Percentiles rank a stretch among this genome's conserved stretches.
These are phyloP conservation scores for Diospyros kaki DNA, from an alignment of 148 eudicot genomes.

Conservation along the genomic window DNA sequence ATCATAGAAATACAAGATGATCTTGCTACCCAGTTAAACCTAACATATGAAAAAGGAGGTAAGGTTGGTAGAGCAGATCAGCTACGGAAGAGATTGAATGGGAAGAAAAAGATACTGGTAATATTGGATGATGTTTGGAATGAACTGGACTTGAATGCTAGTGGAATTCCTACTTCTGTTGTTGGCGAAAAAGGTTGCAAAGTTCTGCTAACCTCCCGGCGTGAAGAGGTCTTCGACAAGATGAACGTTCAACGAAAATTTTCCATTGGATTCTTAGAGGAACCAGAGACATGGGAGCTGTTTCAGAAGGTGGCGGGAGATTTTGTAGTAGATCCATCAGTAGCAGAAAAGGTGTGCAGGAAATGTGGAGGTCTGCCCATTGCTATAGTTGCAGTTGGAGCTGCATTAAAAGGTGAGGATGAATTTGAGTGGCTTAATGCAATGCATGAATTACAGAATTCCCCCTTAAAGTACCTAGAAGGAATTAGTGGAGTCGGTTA, in stretches of 20 bases:
- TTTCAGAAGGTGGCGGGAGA: background rate
- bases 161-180: background rate
- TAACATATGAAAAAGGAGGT: background rate
- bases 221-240: background rate
- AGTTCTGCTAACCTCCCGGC: constrained; percentile 1
- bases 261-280: background rate
- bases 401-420: background rate
- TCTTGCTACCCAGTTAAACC: background rate
- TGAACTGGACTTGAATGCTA: background rate
- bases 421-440: background rate
- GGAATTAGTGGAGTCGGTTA: background rate
- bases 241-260: background rate
- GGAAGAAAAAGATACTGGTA: background rate
- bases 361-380: constrained; percentile 17
- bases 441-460: background rate
- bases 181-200: constrained; percentile 1
- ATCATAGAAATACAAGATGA: background rate
- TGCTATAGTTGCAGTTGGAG: constrained; percentile 3
- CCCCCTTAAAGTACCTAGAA: background rate
- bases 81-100: background rate
- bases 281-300: background rate
- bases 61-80: background rate
- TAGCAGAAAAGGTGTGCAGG: background rate
- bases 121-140: constrained; percentile 1
- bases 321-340: background rate